Percentiles rank a stretch among this genome's conserved stretches.
Evolutionary conservation across 2,329 filamentous ascomycete genomes (phyloP).

Genomic region (Coleophoma cylindrospora): DNA sequence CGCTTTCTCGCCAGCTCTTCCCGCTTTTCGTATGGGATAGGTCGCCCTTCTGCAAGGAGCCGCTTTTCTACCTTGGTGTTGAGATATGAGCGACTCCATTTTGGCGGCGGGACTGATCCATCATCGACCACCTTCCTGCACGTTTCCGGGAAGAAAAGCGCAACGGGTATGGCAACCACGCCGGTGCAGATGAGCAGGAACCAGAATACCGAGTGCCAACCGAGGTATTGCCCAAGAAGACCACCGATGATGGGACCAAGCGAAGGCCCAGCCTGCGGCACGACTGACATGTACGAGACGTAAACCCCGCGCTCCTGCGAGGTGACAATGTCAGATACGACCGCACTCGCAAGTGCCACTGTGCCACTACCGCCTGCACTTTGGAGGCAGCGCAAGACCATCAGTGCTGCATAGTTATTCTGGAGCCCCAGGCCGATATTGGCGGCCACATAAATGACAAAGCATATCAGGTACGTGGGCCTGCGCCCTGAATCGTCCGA

Average conservation of each 20-base stretch:
- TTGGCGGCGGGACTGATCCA: conserved; percentile 43
- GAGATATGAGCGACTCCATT: conserved; percentile 50
- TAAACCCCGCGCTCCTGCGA: conserved; percentile 64
- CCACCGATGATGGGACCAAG: conserved; percentile 43
- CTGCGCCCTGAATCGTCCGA: conserved; percentile 47
- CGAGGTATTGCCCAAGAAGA: conserved; percentile 33
- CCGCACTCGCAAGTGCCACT: conserved; percentile 60
- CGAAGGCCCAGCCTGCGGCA: conserved; percentile 28
- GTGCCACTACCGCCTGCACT: conserved; percentile 47
- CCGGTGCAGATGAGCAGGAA: conserved; percentile 38
- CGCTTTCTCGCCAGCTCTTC: background rate
- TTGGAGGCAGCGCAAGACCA: conserved; percentile 50
- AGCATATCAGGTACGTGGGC: conserved; percentile 46
- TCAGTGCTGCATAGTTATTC: conserved; percentile 40
- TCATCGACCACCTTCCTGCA: conserved; percentile 12
- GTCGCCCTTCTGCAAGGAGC: background rate
- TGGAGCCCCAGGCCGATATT: conserved; percentile 47
- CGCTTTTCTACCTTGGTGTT: conserved; percentile 25
- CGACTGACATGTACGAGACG: conserved; percentile 60
- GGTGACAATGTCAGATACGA: conserved; percentile 64
- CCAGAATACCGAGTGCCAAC: conserved; percentile 45
- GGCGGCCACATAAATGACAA: conserved; percentile 45
- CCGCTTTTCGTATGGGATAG: background rate
- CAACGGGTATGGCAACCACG: conserved; percentile 21
- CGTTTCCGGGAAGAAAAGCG: conserved; percentile 12